Base-by-base conservation (phyloP, 805 yeast species). In the Metschnikowia henanensis region DNA sequence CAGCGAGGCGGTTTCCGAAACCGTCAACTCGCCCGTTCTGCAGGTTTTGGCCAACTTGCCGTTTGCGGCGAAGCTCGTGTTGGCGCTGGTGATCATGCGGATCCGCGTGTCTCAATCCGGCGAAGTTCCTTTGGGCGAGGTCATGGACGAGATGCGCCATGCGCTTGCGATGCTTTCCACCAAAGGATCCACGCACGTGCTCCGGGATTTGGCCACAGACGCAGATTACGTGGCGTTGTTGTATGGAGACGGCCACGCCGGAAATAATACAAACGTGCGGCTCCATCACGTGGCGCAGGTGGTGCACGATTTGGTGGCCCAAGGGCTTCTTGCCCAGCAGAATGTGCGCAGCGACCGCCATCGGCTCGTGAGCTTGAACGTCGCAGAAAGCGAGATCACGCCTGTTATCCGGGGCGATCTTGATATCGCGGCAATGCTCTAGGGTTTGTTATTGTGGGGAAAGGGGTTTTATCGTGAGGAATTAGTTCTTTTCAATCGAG, bases 1-100 rank as follows among this genome's bases (percentile, higher is more conserved):
- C 16, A 80, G 85, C 61, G 77, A 75, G 52, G 97, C 97, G 0
- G 82, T 88, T 30, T 76, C 78, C 50, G 96, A 88, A 60, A 78
- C 95, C 0, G 81, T 88, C 5, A 77, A 77, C 46, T 81, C 95
- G 0, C 95, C 96, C 0, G 68, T 80, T n/a, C 62, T 80, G 0
- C 73, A 68, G 41, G 86, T 77, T 53, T 62, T 94, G 17, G 59
- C 67, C 20, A 68, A 80, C 0, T 65, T 89, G 20, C 74, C 96
- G 2, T 78, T 87, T 52, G 75, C 84, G 1, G 73, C 85, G 5
- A 92, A 90, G 58, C 66, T 92, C 38, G 66, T 91, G 8, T 61
- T 94, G n/a, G 79, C 79, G 41, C 87, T 90, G 0, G 58, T 88
- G 2, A 57, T 92, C 21, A 65, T 83, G 17, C 68, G 87, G 36